phyloP scores from a whole-genome alignment of 176 grass and related monocot genomes.

The barley (Hordeum vulgare) region MorexV3_pseudomolecules_assembly NC_058518.1:406261217-406261716 shows the following conservation, averaged over 20 bases:
- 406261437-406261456: neutral
- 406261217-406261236: conserved; percentile 54
- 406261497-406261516: neutral
- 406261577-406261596: neutral
- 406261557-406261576: neutral
- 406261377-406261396: conserved; percentile 78
- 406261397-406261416: conserved; percentile 71
- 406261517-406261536: conserved; percentile 7
- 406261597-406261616: neutral
- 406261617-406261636: neutral
- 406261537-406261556: neutral
- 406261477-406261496: neutral
- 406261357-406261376: conserved; percentile 60
- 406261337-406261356: conserved; percentile 85
- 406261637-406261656: neutral
- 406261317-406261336: conserved; percentile 48
- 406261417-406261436: conserved; percentile 4
- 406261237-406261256: neutral
- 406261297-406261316: neutral
- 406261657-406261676: neutral
- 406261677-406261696: neutral
- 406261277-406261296: neutral
- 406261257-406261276: neutral
- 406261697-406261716: neutral
- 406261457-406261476: neutral